A percentile compares a stretch with the other conserved stretches of the same genome.
Conservation (phyloP, 192 early-diverging fungal genomes). For the Obelidium mucronatum region DNA sequence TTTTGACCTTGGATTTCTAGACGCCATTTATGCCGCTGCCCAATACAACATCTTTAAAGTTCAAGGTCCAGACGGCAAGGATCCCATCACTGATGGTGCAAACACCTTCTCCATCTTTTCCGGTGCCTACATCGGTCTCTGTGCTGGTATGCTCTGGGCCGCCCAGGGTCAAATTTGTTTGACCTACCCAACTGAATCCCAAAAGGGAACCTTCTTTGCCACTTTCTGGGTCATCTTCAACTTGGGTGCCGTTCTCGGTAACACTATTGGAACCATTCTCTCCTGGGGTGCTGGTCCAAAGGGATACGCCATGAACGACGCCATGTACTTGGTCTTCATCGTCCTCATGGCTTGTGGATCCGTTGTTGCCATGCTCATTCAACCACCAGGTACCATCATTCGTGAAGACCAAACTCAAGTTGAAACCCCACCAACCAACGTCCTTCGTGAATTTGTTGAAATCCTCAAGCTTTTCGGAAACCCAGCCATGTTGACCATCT, state of each 20-base stretch:
- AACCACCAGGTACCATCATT: conserved; percentile 62
- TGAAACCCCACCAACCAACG: conserved; percentile 67
- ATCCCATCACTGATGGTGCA: conserved; percentile 35
- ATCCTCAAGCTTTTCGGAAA: conserved; percentile 71
- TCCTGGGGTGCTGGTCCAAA: conserved; percentile 59
- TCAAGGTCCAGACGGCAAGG: conserved; percentile 66
- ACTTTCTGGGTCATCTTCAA: conserved; percentile 89
- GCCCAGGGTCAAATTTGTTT: conserved; percentile 70
- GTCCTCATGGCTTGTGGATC: conserved; percentile 57
- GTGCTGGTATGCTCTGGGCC: too few species aligned
- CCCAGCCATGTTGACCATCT: neutral
- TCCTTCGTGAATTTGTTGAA: conserved; percentile 59
- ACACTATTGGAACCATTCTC: conserved; percentile 70
- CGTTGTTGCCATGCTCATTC: conserved; percentile 60
- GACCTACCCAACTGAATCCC: conserved; percentile 78
- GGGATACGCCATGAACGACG: conserved; percentile 58
- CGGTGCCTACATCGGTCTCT: too few species aligned
- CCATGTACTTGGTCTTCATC: conserved; percentile 78
- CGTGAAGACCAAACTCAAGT: conserved; percentile 75
- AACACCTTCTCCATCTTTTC: too few species aligned
- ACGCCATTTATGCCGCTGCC: conserved; percentile 73
- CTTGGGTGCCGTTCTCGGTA: conserved; percentile 76
- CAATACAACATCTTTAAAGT: too few species aligned
- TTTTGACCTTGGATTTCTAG: too few species aligned
- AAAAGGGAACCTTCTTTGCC: conserved; percentile 79